Evolutionary conservation across 164 flowering plant genomes (phyloP).

Genomic region (Vitis cinerea): DNA sequence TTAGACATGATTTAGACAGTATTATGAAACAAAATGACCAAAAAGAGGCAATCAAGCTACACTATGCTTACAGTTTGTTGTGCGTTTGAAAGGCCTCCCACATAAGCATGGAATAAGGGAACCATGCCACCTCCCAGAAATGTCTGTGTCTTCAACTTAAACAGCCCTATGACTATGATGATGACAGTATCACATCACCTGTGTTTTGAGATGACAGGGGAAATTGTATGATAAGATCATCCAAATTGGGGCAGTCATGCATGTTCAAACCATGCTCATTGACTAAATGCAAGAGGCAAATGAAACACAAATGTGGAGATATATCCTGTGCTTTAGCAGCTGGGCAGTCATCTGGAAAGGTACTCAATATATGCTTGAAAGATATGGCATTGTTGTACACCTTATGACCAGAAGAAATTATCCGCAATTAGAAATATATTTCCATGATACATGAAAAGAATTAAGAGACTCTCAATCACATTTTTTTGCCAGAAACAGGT

Average conservation of each 20-base stretch:
- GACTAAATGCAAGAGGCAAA: constrained; percentile 77
- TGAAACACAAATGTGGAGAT: constrained; percentile 82
- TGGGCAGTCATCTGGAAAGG: constrained; percentile 33
- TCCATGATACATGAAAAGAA: background rate
- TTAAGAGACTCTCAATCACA: too few relatives aligned
- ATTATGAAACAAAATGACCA: too few relatives aligned
- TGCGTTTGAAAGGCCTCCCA: too few relatives aligned
- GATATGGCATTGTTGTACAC: constrained; percentile 24
- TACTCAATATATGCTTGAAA: constrained; percentile 31
- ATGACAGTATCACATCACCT: too few relatives aligned
- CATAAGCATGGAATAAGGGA: too few relatives aligned
- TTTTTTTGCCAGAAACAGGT: too few relatives aligned
- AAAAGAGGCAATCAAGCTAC: too few relatives aligned
- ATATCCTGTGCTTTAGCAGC: constrained; percentile 36
- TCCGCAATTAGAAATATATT: background rate
- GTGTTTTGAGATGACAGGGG: constrained; percentile 15
- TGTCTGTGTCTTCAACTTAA: too few relatives aligned
- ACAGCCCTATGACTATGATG: too few relatives aligned
- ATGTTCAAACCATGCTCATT: constrained; percentile 69
- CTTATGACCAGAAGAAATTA: constrained; percentile 2
- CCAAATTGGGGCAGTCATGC: constrained; percentile 42
- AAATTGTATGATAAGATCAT: constrained; percentile 54
- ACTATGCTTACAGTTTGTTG: too few relatives aligned
- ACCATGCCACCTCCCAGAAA: too few relatives aligned
- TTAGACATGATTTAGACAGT: too few relatives aligned